Evolutionary conservation across 371 early-diverging fungal species (phyloP), one percentile per base, ranked within the genome.

Genomic region (Encephalitozoon cuniculi): DNA sequence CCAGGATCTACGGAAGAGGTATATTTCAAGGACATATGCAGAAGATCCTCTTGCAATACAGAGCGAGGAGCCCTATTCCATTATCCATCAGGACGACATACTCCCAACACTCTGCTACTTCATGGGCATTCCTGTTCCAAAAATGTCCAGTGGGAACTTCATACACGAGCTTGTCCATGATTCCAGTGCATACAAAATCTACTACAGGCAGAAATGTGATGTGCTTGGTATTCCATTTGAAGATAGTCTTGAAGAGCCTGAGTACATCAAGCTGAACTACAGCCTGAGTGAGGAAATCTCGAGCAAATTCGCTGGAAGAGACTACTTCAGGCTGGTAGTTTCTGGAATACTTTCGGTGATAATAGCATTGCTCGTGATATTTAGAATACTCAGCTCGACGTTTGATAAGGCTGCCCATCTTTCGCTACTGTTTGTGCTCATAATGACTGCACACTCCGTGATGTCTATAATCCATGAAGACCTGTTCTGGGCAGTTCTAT

Each of bases 11-110:
- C 18, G 44, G 28, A 44, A 26, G 43, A 55, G 39, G 26, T 25
- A 28, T 26, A 59, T 71, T 15, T 37, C 25, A 8, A 52, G 59
- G 26, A 53, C 40, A 18, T 77, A 77, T 46, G 68, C 69, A 12
- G 26, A 64, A 6, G 59, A 65, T 28, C 32, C 44, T 32, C 30
- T 25, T 46, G 23, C 28, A 44, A 41, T 51, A 37, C 21, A 66
- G 30, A 54, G 26, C 8, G 49, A 44, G 12, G 8, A 21, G 8
- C 43, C 30, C 1, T 39, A 39, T 41, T 39, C 63, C 21, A 70
- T 71, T 41, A 73, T 82, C 9, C 82, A 83, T 63, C 85, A 85
- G 52, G 79, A 83, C 64, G 85, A 85, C 67, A 85, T 85, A 65
- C 44, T 85, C 8, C 78, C 80, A 1, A 85, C 85, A 11, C 49